These are phyloP conservation scores for Pseudoturritis turrita DNA, from an alignment of 345 rosid genomes.

Conservation along the genomic window DNA sequence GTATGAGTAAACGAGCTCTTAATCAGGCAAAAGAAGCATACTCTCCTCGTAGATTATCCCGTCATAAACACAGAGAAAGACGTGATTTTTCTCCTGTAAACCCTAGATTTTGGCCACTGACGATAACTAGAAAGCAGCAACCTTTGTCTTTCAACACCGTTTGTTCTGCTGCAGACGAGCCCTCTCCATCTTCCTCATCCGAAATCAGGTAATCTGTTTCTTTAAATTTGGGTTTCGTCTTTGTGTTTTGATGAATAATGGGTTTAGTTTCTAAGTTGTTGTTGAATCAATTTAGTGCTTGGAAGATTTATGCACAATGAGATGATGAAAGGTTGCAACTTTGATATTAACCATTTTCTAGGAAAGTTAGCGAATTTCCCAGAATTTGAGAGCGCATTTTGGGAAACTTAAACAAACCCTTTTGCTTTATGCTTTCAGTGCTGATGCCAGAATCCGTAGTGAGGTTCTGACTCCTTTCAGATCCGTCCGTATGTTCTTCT, in stretches of 20 bases:
- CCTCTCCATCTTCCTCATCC: constrained; percentile 45
- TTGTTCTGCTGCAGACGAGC: constrained; percentile 56
- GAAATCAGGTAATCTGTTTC: constrained; percentile 48
- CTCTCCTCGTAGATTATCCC: constrained; percentile 20
- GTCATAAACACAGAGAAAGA: constrained; percentile 13
- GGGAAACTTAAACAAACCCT: too few relatives aligned
- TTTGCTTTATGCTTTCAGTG: constrained; percentile 51
- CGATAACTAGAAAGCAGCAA: neutral
- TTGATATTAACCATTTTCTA: too few relatives aligned
- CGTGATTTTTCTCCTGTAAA: neutral
- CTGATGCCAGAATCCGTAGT: constrained; percentile 75
- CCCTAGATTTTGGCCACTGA: neutral
- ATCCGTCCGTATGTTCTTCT: constrained; percentile 92
- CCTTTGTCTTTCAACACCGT: constrained; percentile 20
- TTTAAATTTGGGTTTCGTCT: neutral
- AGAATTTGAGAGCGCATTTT: too few relatives aligned
- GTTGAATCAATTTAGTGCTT: neutral
- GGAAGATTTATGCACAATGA: neutral
- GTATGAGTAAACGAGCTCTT: constrained; percentile 5
- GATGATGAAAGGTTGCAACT: constrained; percentile 15
- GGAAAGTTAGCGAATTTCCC: too few relatives aligned
- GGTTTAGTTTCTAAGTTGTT: neutral
- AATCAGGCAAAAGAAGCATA: neutral
- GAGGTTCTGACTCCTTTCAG: constrained; percentile 95
- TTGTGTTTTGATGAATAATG: neutral